Conservation (phyloP, 2,329 filamentous ascomycete species). For the Ophiocordyceps robertsii region DNA sequence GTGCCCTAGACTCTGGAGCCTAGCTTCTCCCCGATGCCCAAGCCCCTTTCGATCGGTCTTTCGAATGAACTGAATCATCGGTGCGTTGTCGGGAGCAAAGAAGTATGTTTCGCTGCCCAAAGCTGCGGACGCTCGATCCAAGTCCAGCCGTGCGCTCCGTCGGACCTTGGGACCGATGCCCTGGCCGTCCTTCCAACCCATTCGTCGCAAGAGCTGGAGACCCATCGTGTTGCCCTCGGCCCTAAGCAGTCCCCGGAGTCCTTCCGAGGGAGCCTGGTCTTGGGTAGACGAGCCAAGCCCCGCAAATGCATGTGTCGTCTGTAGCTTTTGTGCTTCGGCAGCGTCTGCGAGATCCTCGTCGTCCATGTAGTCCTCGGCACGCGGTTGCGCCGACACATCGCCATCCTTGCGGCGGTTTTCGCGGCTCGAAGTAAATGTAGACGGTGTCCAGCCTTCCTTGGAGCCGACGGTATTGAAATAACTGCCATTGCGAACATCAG, state of each 20-base stretch:
- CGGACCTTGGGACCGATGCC: slow-evolving; percentile 81
- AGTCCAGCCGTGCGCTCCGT: slow-evolving; percentile 53
- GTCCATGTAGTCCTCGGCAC: slow-evolving; percentile 90
- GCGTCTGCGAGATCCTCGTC: slow-evolving; percentile 87
- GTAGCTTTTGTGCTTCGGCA: slow-evolving; percentile 60
- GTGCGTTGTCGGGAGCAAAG: slow-evolving; percentile 74
- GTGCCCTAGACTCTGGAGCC: slow-evolving; percentile 26
- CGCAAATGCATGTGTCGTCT: slow-evolving; percentile 61
- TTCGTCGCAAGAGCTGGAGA: slow-evolving; percentile 67
- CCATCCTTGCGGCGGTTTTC: slow-evolving; percentile 60
- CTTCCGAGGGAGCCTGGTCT: slow-evolving; percentile 33
- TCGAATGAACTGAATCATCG: slow-evolving; percentile 49
- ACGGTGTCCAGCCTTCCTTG: slow-evolving; percentile 94
- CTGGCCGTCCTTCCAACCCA: slow-evolving; percentile 94
- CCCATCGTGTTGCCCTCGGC: slow-evolving; percentile 74
- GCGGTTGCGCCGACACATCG: slow-evolving; percentile 42
- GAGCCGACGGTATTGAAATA: slow-evolving; percentile 98
- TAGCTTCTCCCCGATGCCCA: slow-evolving; percentile 48
- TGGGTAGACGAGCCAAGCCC: slow-evolving; percentile 57
- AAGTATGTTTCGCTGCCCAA: slow-evolving; percentile 43
- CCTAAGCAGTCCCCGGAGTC: slow-evolving; percentile 59
- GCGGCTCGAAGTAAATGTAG: slow-evolving; percentile 84
- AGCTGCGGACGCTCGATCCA: slow-evolving; percentile 23
- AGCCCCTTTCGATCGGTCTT: slow-evolving; percentile 61
- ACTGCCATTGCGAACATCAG: slow-evolving; percentile 25